Conservation (phyloP, 2,329 filamentous ascomycete species). For the Penicillium sp. region DNA sequence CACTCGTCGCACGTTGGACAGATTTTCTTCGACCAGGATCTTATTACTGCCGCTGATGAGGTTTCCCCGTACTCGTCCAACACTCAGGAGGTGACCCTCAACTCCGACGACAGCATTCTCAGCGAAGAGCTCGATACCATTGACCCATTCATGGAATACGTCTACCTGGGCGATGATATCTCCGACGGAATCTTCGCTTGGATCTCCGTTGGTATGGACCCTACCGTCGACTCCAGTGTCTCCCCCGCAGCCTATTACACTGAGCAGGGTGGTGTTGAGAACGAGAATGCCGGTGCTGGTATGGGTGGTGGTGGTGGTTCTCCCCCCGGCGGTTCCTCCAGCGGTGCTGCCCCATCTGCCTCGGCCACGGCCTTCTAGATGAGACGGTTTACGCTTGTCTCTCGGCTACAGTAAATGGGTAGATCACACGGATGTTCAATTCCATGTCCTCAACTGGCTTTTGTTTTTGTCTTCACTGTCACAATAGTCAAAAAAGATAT, state of each 20-base stretch:
- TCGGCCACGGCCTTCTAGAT: not conserved
- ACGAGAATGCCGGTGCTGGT: slow-evolving; percentile 21
- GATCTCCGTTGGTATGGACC: slow-evolving; percentile 55
- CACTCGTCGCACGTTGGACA: slow-evolving; percentile 62
- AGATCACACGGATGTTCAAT: not conserved
- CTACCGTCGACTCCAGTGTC: slow-evolving; percentile 32
- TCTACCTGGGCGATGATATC: slow-evolving; percentile 55
- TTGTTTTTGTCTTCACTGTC: not conserved
- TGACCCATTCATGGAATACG: slow-evolving; percentile 60
- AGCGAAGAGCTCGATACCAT: slow-evolving; percentile 52
- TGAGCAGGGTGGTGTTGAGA: slow-evolving; percentile 37
- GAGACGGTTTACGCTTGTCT: not conserved
- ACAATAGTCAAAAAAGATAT: too few relatives aligned
- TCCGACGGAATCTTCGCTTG: slow-evolving; percentile 56
- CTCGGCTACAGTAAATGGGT: not conserved
- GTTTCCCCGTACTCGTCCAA: slow-evolving; percentile 51
- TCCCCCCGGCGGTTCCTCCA: not conserved
- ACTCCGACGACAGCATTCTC: slow-evolving; percentile 54
- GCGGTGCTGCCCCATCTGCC: not conserved
- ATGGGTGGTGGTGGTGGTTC: slow-evolving; percentile 18
- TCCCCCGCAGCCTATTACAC: slow-evolving; percentile 35
- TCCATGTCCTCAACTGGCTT: not conserved
- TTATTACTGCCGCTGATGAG: slow-evolving; percentile 54
- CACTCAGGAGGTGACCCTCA: slow-evolving; percentile 49
- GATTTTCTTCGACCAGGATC: slow-evolving; percentile 62